phyloP scores from a whole-genome alignment of 2,329 filamentous ascomycete species.

The Neonectria coccinea region DNA sequence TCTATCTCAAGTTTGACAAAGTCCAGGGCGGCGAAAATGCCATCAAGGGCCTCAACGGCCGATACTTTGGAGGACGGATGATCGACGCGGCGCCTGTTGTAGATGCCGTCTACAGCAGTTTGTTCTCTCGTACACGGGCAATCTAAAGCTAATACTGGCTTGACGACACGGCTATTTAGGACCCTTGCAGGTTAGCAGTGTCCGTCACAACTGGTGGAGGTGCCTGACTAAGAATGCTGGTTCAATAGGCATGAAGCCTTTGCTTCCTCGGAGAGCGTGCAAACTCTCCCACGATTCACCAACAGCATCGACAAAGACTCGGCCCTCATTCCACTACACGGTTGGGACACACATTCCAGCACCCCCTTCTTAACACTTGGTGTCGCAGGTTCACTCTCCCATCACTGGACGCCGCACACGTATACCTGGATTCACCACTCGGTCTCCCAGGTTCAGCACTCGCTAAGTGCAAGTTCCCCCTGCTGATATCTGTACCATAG shows the following conservation, averaged over 20 bases:
- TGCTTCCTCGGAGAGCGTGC: constrained; percentile 35
- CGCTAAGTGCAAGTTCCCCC: constrained; percentile 42
- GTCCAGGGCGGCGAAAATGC: constrained; percentile 96
- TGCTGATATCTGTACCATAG: constrained; percentile 49
- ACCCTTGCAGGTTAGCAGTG: constrained; percentile 55
- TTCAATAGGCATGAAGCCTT: constrained; percentile 47
- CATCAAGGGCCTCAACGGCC: constrained; percentile 96
- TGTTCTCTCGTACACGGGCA: constrained; percentile 88
- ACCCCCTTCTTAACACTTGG: constrained; percentile 41
- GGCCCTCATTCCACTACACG: constrained; percentile 7
- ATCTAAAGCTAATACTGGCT: constrained; percentile 74
- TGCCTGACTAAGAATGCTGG: constrained; percentile 45
- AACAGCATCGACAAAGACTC: constrained; percentile 18
- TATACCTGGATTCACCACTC: constrained; percentile 32
- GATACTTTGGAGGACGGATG: constrained; percentile 92
- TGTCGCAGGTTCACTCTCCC: constrained; percentile 43
- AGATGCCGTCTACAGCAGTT: constrained; percentile 97
- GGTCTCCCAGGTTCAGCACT: constrained; percentile 45
- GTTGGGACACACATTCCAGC: constrained; percentile 8
- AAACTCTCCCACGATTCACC: constrained; percentile 28
- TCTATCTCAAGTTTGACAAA: constrained; percentile 98
- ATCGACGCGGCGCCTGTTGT: constrained; percentile 97
- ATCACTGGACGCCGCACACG: constrained; percentile 32
- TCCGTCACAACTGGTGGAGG: constrained; percentile 40
- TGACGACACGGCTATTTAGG: constrained; percentile 61